These are phyloP conservation scores for Solanum gracilifrons DNA, from an alignment of 257 asterid species.

Conservation along the genomic window DNA sequence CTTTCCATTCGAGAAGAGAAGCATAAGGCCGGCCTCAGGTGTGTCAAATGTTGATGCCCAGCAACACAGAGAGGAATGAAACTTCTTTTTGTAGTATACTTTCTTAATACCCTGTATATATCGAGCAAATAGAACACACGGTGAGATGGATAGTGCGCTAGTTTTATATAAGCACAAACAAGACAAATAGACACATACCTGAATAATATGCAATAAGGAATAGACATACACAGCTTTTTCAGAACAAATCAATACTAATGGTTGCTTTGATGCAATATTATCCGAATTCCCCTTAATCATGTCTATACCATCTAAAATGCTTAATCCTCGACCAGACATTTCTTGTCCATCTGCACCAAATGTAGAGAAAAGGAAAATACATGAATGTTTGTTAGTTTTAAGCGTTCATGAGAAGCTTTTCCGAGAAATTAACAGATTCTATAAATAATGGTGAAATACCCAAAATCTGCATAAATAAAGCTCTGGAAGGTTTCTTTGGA, in stretches of 20 bases:
- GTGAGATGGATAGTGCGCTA: background rate
- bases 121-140: background rate
- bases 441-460: conserved; percentile 27
- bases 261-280: conserved; percentile 32
- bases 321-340: conserved; percentile 18
- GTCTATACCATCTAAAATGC: conserved; percentile 21
- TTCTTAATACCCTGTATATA: conserved; percentile 63
- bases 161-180: background rate
- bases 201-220: conserved; percentile 58
- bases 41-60: conserved; percentile 74
- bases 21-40: conserved; percentile 52
- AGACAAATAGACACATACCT: conserved; percentile 34
- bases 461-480: conserved; percentile 55
- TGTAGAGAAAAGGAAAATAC: background rate
- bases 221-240: conserved; percentile 77
- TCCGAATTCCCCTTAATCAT: conserved; percentile 25
- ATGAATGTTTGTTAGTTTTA: background rate
- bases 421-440: background rate
- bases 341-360: conserved; percentile 27
- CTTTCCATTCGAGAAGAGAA: conserved; percentile 69
- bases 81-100: conserved; percentile 77
- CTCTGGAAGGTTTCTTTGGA: conserved; percentile 74
- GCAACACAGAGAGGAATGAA: conserved; percentile 55
- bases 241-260: conserved; percentile 55
- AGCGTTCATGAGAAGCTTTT: background rate